Percentiles rank a stretch among this genome's conserved stretches.
These are phyloP conservation scores for Cytidiella melzeri DNA, from an alignment of 768 basidiomycete genomes.

Conservation along the genomic window DNA sequence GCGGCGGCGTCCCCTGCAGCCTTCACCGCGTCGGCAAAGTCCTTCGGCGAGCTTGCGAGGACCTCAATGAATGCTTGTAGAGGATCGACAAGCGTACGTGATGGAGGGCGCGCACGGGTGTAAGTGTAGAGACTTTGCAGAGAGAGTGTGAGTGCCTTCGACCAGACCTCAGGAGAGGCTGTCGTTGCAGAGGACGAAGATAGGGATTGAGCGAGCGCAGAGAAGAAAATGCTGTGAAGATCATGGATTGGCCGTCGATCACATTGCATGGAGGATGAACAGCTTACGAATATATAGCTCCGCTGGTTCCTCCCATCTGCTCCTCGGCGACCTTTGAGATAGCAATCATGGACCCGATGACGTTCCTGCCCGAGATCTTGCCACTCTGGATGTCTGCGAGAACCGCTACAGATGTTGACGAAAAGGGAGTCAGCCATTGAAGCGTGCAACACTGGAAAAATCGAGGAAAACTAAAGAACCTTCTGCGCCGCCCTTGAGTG, in stretches of 20 bases:
- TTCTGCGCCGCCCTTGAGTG: slow-evolving; percentile 68
- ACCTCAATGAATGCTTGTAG: slow-evolving; percentile 67
- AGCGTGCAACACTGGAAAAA: slow-evolving; percentile 12
- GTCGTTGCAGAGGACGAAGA: slow-evolving; percentile 24
- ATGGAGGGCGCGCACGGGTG: slow-evolving; percentile 84
- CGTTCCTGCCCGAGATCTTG: slow-evolving; percentile 53
- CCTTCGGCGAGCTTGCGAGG: slow-evolving; percentile 30
- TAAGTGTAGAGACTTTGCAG: slow-evolving; percentile 67
- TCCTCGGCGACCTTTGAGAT: slow-evolving; percentile 76
- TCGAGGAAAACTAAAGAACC: slow-evolving; percentile 32
- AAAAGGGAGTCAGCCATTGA: background rate
- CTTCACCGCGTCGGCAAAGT: slow-evolving; percentile 47
- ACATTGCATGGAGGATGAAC: background rate
- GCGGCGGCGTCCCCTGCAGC: slow-evolving; percentile 66
- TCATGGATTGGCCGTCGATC: background rate
- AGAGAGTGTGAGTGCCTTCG: slow-evolving; percentile 48
- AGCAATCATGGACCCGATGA: slow-evolving; percentile 56
- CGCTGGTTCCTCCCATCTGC: slow-evolving; percentile 87
- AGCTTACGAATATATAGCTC: slow-evolving; percentile 86
- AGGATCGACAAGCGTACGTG: slow-evolving; percentile 90
- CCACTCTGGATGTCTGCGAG: slow-evolving; percentile 51
- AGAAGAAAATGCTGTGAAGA: slow-evolving; percentile 76
- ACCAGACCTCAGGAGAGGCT: slow-evolving; percentile 55
- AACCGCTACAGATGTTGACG: slow-evolving; percentile 54
- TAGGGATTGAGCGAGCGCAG: slow-evolving; percentile 73